Conservation (phyloP, 352 stramenopile genomes). For the Achlya hypogyna region DNA sequence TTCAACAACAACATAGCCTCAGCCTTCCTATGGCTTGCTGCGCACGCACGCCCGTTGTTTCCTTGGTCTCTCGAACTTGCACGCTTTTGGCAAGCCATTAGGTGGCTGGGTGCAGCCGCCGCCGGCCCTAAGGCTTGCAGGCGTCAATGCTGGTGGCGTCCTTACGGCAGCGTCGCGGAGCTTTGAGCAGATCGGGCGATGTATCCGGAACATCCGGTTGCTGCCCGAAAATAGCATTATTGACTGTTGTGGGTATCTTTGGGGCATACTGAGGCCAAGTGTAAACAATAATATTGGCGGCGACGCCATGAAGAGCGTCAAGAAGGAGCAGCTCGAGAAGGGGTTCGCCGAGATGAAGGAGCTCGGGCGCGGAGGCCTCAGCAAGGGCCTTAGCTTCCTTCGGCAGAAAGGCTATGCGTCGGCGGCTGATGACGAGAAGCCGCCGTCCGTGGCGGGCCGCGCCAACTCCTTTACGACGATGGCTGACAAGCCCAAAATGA, state of each 20-base stretch:
- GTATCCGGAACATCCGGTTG: too few species aligned
- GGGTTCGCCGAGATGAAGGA: conserved; percentile 62
- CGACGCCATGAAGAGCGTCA: conserved; percentile 30
- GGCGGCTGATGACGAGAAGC: conserved; percentile 3
- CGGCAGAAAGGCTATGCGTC: conserved; percentile 28
- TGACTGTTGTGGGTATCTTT: not conserved
- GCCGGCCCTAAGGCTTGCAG: too few species aligned
- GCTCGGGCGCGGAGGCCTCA: conserved; percentile 57
- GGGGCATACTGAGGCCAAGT: not conserved
- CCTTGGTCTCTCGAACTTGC: too few species aligned
- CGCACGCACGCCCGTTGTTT: too few species aligned
- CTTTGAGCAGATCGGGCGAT: too few species aligned
- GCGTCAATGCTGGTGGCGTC: too few species aligned
- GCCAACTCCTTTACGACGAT: conserved; percentile 17
- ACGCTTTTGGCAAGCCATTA: too few species aligned
- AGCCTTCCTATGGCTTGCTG: too few species aligned
- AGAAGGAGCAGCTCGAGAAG: conserved; percentile 81
- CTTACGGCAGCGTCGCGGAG: too few species aligned
- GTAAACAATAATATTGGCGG: not conserved
- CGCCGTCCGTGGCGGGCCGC: conserved; percentile 11
- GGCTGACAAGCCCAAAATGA: conserved; percentile 29
- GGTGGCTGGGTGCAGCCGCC: too few species aligned
- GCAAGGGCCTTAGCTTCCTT: conserved; percentile 72
- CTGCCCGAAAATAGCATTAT: too few species aligned
- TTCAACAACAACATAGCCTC: too few species aligned